Conservation (phyloP, 345 rosid species). For the Salix viminalis region DNA sequence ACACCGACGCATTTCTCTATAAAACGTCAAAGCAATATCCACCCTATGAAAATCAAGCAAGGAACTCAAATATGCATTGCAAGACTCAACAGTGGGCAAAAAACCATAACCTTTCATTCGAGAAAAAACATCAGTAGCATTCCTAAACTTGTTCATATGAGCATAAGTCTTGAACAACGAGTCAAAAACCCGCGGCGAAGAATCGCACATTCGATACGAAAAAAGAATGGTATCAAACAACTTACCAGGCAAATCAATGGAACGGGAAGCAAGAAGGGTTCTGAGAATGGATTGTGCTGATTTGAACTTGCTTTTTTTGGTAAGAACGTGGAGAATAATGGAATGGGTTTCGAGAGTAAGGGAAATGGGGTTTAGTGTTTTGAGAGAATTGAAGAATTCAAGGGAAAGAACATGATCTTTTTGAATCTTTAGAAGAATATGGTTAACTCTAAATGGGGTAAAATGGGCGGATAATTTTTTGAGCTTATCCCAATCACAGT, state of each 20-base stretch:
- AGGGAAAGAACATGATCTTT: conserved; percentile 67
- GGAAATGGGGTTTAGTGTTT: conserved; percentile 38
- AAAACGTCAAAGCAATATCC: conserved; percentile 61
- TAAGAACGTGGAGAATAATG: conserved; percentile 59
- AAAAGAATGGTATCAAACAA: conserved; percentile 56
- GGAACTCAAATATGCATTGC: conserved; percentile 77
- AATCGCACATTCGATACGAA: conserved; percentile 66
- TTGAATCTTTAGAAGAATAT: conserved; percentile 50
- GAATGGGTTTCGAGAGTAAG: conserved; percentile 59
- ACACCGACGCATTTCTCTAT: conserved; percentile 56
- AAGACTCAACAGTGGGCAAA: conserved; percentile 63
- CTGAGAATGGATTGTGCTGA: conserved; percentile 59
- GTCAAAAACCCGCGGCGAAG: conserved; percentile 76
- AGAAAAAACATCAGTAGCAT: conserved; percentile 52
- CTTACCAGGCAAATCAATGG: conserved; percentile 40
- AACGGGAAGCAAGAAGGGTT: conserved; percentile 24
- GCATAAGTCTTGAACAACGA: conserved; percentile 61
- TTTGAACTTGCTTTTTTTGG: conserved; percentile 63
- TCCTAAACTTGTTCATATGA: conserved; percentile 63
- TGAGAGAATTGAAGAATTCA: conserved; percentile 68
- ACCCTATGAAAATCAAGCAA: conserved; percentile 47
- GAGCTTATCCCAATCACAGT: conserved; percentile 74
- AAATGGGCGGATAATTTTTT: conserved; percentile 34
- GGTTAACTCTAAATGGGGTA: conserved; percentile 55
- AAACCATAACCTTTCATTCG: conserved; percentile 70